Base-by-base conservation (phyloP, 2,329 filamentous ascomycete genomes). In the Xylariaceae sp. region DNA sequence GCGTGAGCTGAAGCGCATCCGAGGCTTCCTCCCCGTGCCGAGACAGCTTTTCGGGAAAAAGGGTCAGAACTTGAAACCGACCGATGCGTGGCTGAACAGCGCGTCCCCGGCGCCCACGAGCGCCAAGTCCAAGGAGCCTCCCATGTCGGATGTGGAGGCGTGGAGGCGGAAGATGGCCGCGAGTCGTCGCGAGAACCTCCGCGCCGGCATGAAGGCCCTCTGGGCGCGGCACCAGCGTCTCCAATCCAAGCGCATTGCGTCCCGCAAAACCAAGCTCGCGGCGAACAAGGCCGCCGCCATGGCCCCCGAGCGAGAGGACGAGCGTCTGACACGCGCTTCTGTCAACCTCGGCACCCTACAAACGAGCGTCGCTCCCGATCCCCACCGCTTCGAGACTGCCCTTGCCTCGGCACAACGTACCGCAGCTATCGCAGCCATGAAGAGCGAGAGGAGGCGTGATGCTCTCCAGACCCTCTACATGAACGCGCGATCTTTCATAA, bases 401-500 rank as follows among this genome's bases (percentile, higher is more conserved):
- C 61, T 66, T 18, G 62, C 57, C 32, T 68, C 68, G 34, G 60
- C 57, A 4, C 53, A 44, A 26, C 65, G 62, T 31, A 67, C 69
- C 11, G 61, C 62, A 11, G 63, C 66, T 11, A 60, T 72, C 29
- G 60, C 69, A 21, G 65, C 63, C 8, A 60, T 67, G 37, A 79
- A 80, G 57, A 68, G 71, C 30, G 71, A 80, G 41, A 70, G 73
- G 37, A 76, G 84, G 35, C 72, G 76, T 44, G 78, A 90, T 50
- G 75, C 82, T 12, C 66, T 98, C 19, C 87, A 95, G 64, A 81
- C 86, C 42, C 74, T 98, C 9, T 98, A 98, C 66, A 85, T 92
- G 67, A 85, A 88, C 52, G 88, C 92, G 4, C 77, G 84, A 17
- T 70, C 78, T 27, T 98, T 97, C 66, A 96, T 98, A 58, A 81